Base-by-base conservation (phyloP, 768 basidiomycete genomes). In the Auriscalpium microsporum region DNA sequence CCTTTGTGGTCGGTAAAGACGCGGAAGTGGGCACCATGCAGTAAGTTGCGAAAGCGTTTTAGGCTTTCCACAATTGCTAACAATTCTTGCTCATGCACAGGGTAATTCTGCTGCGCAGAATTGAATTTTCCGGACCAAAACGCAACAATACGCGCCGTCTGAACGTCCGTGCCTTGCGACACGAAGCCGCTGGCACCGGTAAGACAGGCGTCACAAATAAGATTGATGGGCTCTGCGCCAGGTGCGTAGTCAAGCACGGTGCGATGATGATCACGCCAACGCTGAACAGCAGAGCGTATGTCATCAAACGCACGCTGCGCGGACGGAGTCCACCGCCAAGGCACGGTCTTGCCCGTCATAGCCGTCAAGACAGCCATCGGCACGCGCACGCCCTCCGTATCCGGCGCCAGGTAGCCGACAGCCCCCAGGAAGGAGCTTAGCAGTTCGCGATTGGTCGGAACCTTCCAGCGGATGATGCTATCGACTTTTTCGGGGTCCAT, bases 41-140 rank as follows among this genome's bases (percentile, higher is more conserved):
- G 62, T 35, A 64, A 48, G 36, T 60, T 11, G 56, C 60, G 13
- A 67, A 66, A 55, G 56, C 69, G 69, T 45, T 70, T 71, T 52
- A 78, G 56, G 0, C 72, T 64, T 46, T 76, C 72, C 0, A 78
- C 62, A 0, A 70, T 68, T 0, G 66, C 67, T 16, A 71, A 49
- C n/a, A n/a, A n/a, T n/a, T n/a, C n/a, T n/a, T n/a, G n/a, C n/a
- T n/a, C n/a, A n/a, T n/a, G n/a, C n/a, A 60, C 61, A 4, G 34
- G 37, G 50, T 71, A 69, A 23, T 51, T 40, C 0, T 36, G 35
- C 51, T 69, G 69, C 0, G 68, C 66, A 13, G 42, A 14, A 1
- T 64, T 65, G 56, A 71, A 68, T 36, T 69, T 69, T 40, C 58
- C 55, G 11, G 65, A 68, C 52, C 64, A 55, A 58, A 71, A 71